Evolutionary conservation across 2,329 filamentous ascomycete species (phyloP), one percentile per base, ranked within the genome.

Genomic region (Aspergillus latus): DNA sequence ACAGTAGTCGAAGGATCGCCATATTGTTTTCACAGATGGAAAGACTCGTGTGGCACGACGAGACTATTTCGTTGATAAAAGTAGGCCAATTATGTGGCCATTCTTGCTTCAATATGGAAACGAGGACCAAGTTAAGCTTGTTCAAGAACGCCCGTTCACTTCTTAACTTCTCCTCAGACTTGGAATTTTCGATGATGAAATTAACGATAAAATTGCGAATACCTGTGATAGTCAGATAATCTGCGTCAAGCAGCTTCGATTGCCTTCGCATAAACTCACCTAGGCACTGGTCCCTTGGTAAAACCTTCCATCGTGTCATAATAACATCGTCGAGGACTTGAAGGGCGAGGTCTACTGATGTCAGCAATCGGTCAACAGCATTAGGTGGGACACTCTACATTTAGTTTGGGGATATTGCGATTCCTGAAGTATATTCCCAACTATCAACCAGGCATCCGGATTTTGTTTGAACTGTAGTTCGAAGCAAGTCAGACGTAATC

Each of bases 21-120:
- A 99, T 99, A 82, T 99, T 99, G 81, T 99, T 99, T 79, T 99
- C 94, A 84, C 95, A 99, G 67, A 99, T 95, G 37, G 93, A 94
- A 52, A 99, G 81, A 76, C 89, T 97, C 65, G 90, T 93, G 73
- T 96, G 92, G 77, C 92, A 97, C 54, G 94, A 93, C 26, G 91
- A 89, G 67, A 99, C 92, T 76, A 99, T 99, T 80, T 99, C 94
- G 81, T 97, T 97, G 83, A 99, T 97, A 77, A 99, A 99, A 16
- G 92, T 96, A 9, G 95, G 94, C 94, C 95, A 99, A 81, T 99
- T 96, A 78, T 97, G 93, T 56, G 94, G 94, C 94, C 94, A 99
- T 77, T 99, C 94, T 78, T 99, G 94, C 82, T 99, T 99, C 71
- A 99, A 81, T 62, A 99, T 93, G 56, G 92, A 97, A 66, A 99